phyloP scores from a whole-genome alignment of 805 yeast species.

The Wickerhamiella lipophila region DNA sequence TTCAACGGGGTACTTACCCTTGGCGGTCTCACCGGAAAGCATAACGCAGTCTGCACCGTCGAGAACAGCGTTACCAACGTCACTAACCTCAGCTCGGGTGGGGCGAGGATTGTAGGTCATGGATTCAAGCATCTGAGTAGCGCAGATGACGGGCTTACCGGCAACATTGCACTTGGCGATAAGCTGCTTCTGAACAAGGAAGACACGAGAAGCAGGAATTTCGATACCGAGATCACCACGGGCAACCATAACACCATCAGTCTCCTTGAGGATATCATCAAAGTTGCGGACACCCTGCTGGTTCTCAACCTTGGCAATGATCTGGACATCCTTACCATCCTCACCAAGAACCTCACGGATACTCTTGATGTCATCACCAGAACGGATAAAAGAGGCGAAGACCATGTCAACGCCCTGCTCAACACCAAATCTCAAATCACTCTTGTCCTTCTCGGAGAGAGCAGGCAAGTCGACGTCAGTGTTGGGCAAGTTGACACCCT shows the following conservation, averaged over 20 bases:
- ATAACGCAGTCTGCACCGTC: slow-evolving; percentile 99
- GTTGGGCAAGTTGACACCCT: slow-evolving; percentile 98
- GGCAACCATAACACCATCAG: slow-evolving; percentile 99
- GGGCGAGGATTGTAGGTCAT: slow-evolving; percentile 99
- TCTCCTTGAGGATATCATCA: slow-evolving; percentile 84
- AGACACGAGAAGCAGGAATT: slow-evolving; percentile 97
- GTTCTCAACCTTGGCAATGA: slow-evolving; percentile 95
- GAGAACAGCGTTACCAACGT: slow-evolving; percentile 96
- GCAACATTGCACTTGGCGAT: slow-evolving; percentile 98
- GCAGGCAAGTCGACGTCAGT: slow-evolving; percentile 99
- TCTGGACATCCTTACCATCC: slow-evolving; percentile 91
- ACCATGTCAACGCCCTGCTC: slow-evolving; percentile 96
- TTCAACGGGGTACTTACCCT: slow-evolving; percentile 96
- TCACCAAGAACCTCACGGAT: slow-evolving; percentile 94
- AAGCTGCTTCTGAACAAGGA: slow-evolving; percentile 96
- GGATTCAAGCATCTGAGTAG: slow-evolving; percentile 98
- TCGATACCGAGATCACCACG: slow-evolving; percentile 99
- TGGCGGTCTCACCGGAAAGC: slow-evolving; percentile 99
- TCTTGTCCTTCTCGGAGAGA: slow-evolving; percentile 88
- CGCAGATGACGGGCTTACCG: slow-evolving; percentile 99
- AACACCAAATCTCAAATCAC: slow-evolving; percentile 88
- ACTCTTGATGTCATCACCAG: slow-evolving; percentile 76
- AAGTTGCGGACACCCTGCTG: slow-evolving; percentile 99
- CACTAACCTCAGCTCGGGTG: slow-evolving; percentile 98
- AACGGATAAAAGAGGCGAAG: slow-evolving; percentile 96